Base-by-base conservation (phyloP, 257 asterid genomes). In the Capsicum rhomboideum region DNA sequence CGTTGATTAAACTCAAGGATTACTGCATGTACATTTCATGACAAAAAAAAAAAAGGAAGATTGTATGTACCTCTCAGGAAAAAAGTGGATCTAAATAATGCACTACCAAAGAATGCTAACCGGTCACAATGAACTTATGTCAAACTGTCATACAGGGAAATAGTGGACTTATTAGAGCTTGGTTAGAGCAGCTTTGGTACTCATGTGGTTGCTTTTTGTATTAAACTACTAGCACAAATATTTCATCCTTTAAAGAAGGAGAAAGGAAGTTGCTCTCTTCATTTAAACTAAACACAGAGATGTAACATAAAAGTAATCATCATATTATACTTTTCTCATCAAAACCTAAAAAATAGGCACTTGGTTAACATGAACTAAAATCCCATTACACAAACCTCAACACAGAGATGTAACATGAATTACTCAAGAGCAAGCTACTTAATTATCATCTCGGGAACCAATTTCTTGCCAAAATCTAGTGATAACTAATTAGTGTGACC, bases 371-470 rank as follows among this genome's bases (percentile, higher is more conserved):
- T n/a, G 40, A 26, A 67, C 63, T 40, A 49, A 75, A 82, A 82
- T 74, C n/a, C 77, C 56, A 37, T 21, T 20, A 78, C 37, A 28
- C 79, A 23, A 69, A 91, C 94, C n/a, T n/a, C n/a, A n/a, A n/a
- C n/a, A n/a, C n/a, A n/a, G n/a, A n/a, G n/a, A n/a, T n/a, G n/a
- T n/a, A n/a, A n/a, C n/a, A n/a, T n/a, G n/a, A n/a, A n/a, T n/a
- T n/a, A n/a, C 90, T 90, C 94, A 20, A 93, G 75, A 21, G 17
- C 68, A 64, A 93, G 90, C 28, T 91, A 86, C 67, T 89, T 63
- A 58, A 93, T 78, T 46, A 90, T 82, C 78, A 89, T 92, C 20
- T 93, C 96, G 0, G 96, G 97, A 86, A 90, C 79, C 81, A 93
- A 83, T 64, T 86, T 49, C 34, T 59, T 72, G 61, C 53, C 79